phyloP scores from a whole-genome alignment of 352 stramenopile genomes.

The Albugo laibachii region DNA sequence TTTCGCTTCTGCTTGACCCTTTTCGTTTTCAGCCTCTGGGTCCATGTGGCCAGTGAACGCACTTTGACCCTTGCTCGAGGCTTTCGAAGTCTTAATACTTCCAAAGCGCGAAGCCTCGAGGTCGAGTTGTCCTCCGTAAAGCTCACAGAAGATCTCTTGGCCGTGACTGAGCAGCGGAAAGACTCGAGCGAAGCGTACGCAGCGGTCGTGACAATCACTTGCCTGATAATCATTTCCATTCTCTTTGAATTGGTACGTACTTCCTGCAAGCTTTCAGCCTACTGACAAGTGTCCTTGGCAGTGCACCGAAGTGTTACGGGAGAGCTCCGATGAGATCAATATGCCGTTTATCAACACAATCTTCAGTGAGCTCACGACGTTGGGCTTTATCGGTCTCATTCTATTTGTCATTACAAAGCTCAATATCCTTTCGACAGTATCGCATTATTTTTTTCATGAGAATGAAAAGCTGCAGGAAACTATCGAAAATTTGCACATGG shows the following conservation, averaged over 20 bases:
- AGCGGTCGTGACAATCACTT: constrained; percentile 22
- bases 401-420: constrained; percentile 49
- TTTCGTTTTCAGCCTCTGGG: no score
- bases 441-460: constrained; percentile 17
- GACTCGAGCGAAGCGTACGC: no score
- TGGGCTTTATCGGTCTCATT: constrained; percentile 46
- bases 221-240: constrained; percentile 38
- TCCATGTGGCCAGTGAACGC: no score
- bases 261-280: neutral
- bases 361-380: constrained; percentile 45
- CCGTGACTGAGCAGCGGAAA: no score
- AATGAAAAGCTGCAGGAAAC: constrained; percentile 37
- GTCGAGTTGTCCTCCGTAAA: no score
- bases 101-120: no score
- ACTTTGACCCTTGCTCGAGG: no score
- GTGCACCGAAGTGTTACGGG: constrained; percentile 14
- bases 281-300: neutral
- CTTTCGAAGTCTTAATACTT: no score
- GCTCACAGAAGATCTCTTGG: no score
- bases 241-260: constrained; percentile 28
- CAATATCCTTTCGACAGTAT: constrained; percentile 26
- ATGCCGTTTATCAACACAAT: constrained; percentile 53
- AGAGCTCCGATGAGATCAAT: constrained; percentile 44
- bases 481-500: constrained; percentile 61
- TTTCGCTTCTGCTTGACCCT: no score